Evolutionary conservation across 208 protist genomes (phyloP).

Genomic region (Trypanosomatidae sp.): DNA sequence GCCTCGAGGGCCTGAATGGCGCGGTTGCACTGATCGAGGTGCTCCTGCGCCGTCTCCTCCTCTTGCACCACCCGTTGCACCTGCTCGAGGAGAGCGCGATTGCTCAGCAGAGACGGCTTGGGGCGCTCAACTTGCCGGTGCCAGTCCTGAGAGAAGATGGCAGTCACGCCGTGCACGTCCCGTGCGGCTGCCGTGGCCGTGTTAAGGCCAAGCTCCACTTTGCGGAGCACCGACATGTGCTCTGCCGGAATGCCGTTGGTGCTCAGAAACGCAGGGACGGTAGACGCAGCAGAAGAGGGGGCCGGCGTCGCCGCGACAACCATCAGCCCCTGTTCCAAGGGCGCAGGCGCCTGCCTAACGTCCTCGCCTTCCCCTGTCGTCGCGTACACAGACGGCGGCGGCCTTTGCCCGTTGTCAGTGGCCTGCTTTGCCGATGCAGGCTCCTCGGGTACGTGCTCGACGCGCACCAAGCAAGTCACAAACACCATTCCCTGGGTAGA

Average conservation of each 20-base stretch:
- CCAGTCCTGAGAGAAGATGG: conserved; percentile 49
- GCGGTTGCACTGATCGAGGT: conserved; percentile 51
- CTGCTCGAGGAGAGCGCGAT: conserved; percentile 53
- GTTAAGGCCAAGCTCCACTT: conserved; percentile 55
- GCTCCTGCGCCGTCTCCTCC: conserved; percentile 41
- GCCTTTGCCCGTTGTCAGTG: not conserved
- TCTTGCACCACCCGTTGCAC: conserved; percentile 62
- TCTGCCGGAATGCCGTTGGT: conserved; percentile 46
- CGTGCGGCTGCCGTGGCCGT: conserved; percentile 36
- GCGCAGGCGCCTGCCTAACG: not conserved
- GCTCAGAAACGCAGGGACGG: conserved; percentile 24
- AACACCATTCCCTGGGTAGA: conserved; percentile 39
- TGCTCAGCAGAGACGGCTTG: conserved; percentile 66
- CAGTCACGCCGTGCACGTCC: conserved; percentile 47
- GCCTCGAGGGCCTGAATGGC: conserved; percentile 51
- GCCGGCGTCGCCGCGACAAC: not conserved
- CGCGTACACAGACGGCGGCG: conserved; percentile 26
- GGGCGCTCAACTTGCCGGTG: conserved; percentile 28
- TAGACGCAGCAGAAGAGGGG: not conserved
- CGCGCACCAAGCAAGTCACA: conserved; percentile 53
- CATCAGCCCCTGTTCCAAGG: conserved; percentile 7
- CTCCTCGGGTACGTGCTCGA: conserved; percentile 33
- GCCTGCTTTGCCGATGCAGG: conserved; percentile 3
- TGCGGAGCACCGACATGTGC: conserved; percentile 75
- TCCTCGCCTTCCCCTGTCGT: conserved; percentile 14